These are phyloP conservation scores for Sherardia arvensis DNA, from an alignment of 257 asterid species.

Conservation along the genomic window DNA sequence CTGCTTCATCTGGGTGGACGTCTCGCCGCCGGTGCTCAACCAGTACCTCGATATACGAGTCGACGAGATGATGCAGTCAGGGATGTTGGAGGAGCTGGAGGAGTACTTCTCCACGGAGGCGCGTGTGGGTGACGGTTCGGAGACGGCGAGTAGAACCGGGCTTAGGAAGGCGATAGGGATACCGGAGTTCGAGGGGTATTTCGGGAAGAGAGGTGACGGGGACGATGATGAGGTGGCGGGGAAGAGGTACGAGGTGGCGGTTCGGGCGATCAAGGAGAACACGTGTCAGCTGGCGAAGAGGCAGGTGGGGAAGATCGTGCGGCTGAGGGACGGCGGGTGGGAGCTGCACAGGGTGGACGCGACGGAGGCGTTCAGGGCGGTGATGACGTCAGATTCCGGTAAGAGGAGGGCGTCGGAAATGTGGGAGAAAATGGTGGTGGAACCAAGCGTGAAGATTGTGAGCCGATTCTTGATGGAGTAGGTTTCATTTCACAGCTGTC, in stretches of 20 bases:
- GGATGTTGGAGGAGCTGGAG: conserved; percentile 63
- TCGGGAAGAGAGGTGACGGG: conserved; percentile 5
- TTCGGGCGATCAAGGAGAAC: conserved; percentile 61
- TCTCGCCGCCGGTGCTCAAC: conserved; percentile 40
- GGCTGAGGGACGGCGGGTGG: conserved; percentile 77
- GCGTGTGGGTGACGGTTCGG: neutral
- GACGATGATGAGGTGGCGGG: neutral
- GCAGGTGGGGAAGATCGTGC: conserved; percentile 60
- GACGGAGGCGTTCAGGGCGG: conserved; percentile 52
- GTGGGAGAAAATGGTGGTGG: conserved; percentile 64
- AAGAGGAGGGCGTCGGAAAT: conserved; percentile 22
- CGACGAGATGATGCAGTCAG: conserved; percentile 74
- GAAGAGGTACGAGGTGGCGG: conserved; percentile 46
- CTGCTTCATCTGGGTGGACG: conserved; percentile 78
- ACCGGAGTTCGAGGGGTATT: conserved; percentile 58
- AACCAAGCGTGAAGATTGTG: conserved; percentile 84
- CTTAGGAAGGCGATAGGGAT: conserved; percentile 73
- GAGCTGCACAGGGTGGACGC: conserved; percentile 63
- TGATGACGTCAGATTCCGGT: conserved; percentile 26
- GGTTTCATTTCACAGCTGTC: conserved; percentile 57
- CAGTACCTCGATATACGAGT: conserved; percentile 49
- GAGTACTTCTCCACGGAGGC: conserved; percentile 25
- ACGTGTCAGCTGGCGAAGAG: conserved; percentile 58
- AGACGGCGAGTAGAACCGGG: conserved; percentile 34
- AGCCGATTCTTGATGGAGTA: conserved; percentile 70